Evolutionary conservation across 805 yeast genomes (phyloP), one percentile per base, ranked within the genome.

Genomic region (Pichia phayaonensis): DNA sequence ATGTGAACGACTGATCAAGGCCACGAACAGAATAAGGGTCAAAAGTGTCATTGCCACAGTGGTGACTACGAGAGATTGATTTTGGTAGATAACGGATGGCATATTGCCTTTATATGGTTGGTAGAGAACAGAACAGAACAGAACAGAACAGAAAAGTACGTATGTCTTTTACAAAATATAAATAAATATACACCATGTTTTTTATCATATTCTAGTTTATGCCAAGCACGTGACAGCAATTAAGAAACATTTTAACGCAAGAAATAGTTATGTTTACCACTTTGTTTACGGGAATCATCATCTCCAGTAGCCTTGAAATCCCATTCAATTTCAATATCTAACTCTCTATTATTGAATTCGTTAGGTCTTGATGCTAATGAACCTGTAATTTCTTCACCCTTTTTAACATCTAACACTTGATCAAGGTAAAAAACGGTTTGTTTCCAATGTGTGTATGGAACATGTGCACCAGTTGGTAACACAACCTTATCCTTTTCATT

Each of bases 391-490:
- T 66, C 62, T 61, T 94, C 99, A 51, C 92, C 96, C 58, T 74
- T 73, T 63, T 83, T 83, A 55, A 86, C 71, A 61, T 82, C 86
- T 56, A 92, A 69, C 27, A 87, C 95, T 61, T 88, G 86, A 36
- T 56, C 52, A 62, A 92, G 75, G 69, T 94, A 95, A 71, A 95
- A 90, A 1, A 94, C 95, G 20, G 97, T 86, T 72, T 94, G 99
- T 69, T 94, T 95, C 99, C 99, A 94, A 72, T 94, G 99, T 16
- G 99, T 94, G 75, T 90, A 90, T 59, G 82, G 80, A 45, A 90
- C 83, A 70, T 86, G 90, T 36, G 99, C 97, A 23, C 98, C 98
- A 15, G 99, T 95, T 21, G 94, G 84, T 65, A 94, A 90, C 31
- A 72, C 72, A 52, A 92, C 84, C 57, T 77, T 79, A 59, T 81